Percentiles rank a stretch among this genome's conserved stretches.
phyloP scores from a whole-genome alignment of 148 eudicot genomes.

The Vaccinium corymbosum region DNA sequence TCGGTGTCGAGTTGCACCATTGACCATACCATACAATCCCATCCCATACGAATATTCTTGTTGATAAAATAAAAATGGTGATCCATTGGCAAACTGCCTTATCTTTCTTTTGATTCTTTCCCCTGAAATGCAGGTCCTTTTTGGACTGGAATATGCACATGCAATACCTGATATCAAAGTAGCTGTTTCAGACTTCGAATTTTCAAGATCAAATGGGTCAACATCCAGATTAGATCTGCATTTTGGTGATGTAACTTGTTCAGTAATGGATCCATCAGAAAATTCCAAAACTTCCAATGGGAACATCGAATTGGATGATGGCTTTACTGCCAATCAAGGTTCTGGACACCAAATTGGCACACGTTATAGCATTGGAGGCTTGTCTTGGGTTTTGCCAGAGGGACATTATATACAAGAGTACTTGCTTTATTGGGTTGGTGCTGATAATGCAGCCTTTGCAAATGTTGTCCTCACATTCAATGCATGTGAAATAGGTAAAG shows the following conservation, averaged over 20 bases:
- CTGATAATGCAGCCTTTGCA: conserved; percentile 79
- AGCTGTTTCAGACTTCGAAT: conserved; percentile 26
- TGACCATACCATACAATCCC: neutral
- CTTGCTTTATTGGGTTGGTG: conserved; percentile 76
- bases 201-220: conserved; percentile 27
- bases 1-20: neutral
- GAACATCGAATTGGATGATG: conserved; percentile 21
- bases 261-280: conserved; percentile 50
- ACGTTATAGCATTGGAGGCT: conserved; percentile 63
- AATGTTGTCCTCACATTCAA: conserved; percentile 76
- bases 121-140: conserved; percentile 54
- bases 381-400: conserved; percentile 62
- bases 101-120: conserved; percentile 3
- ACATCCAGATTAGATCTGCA: conserved; percentile 29
- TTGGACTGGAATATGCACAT: conserved; percentile 75
- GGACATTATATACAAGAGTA: conserved; percentile 62
- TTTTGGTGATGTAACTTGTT: conserved; percentile 55
- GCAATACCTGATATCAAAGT: conserved; percentile 56
- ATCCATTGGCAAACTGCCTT: neutral
- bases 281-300: conserved; percentile 22
- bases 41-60: neutral
- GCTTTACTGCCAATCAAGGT: conserved; percentile 22
- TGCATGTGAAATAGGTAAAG: conserved; percentile 77
- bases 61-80: neutral
- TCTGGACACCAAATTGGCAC: conserved; percentile 26